Base-by-base conservation (phyloP, 495 filamentous ascomycete genomes). In the Aspergillus leporis region DNA sequence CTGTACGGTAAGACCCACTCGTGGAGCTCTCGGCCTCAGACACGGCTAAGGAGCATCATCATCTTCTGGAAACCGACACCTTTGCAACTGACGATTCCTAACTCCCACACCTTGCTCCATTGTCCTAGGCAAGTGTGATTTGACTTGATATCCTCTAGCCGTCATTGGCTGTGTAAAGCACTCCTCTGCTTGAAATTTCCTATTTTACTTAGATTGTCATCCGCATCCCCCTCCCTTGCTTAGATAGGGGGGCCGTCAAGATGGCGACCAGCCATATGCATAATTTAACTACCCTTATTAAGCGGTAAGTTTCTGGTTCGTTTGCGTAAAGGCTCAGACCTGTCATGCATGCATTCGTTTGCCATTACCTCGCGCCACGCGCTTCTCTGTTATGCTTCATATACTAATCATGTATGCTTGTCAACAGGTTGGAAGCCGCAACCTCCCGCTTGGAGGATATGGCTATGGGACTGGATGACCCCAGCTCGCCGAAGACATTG, bases 361-460 rank as follows among this genome's bases (percentile, higher is more conserved):
- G 16, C 38, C 51, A 36, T n/a, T n/a, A 56, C 14, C 16, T 13
- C 3, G 16, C 14, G 1, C 13, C 47, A 41, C 12, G 22, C 13
- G 14, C 30, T 28, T 9, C 46, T 31, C 22, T 22, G 12, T 12
- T n/a, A 23, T 51, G 47, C 16, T n/a, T 38, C 45, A 34, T 34
- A 31, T n/a, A 47, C 75, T 78, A 70, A 76, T 61, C 7, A 58
- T 59, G 54, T 47, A 58, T 49, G 59, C 46, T 45, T 36, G 34
- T 47, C 14, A 51, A 67, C 73, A 99, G 94, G 78, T 90, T 99
- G 62, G 94, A 99, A 82, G 94, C 94, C 69, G 94, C 94, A 41
- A 98, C 94, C 61, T 93, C 92, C 62, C 87, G 95, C 60, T 83
- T 99, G 58, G 94, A 98, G 80, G 94, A 98, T 73, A 94, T 98